Conservation (phyloP, 2,329 filamentous ascomycete species). For the Ceratocystis cacaofunesta region DNA sequence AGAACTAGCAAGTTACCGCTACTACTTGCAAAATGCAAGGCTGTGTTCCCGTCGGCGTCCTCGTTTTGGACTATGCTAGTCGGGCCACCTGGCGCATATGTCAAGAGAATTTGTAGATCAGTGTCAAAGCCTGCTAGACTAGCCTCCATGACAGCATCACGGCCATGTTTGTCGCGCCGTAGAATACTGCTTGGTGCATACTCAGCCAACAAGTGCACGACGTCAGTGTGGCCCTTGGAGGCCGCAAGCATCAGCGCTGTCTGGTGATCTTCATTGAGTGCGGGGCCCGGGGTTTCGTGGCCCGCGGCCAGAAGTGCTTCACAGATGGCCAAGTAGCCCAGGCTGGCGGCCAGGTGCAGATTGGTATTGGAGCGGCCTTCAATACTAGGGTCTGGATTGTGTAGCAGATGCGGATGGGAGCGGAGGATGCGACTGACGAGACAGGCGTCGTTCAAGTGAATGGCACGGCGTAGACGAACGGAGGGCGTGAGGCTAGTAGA, state of each 20-base stretch:
- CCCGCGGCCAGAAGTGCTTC: slow-evolving; percentile 55
- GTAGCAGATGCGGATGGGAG: slow-evolving; percentile 54
- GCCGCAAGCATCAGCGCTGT: slow-evolving; percentile 73
- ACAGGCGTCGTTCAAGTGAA: slow-evolving; percentile 54
- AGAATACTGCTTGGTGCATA: slow-evolving; percentile 47
- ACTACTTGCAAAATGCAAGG: slow-evolving; percentile 71
- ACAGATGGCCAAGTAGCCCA: slow-evolving; percentile 56
- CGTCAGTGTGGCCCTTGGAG: slow-evolving; percentile 51
- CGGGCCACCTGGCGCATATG: slow-evolving; percentile 42
- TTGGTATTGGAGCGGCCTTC: slow-evolving; percentile 63
- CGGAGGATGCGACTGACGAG: slow-evolving; percentile 65
- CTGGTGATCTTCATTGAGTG: slow-evolving; percentile 64
- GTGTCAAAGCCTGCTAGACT: slow-evolving; percentile 47
- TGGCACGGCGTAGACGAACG: slow-evolving; percentile 66
- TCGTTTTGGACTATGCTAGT: slow-evolving; percentile 38
- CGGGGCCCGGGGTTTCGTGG: slow-evolving; percentile 59
- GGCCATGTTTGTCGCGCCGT: slow-evolving; percentile 49
- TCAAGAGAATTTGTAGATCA: slow-evolving; percentile 48
- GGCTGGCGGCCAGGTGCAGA: slow-evolving; percentile 62
- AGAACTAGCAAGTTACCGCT: slow-evolving; percentile 67
- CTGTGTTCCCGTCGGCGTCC: slow-evolving; percentile 68
- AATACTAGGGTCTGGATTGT: slow-evolving; percentile 62
- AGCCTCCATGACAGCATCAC: slow-evolving; percentile 58
- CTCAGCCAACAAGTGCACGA: slow-evolving; percentile 56
- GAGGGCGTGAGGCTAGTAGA: slow-evolving; percentile 43